phyloP scores from a whole-genome alignment of 192 early-diverging fungal species.

The Entomortierella parvispora region DNA sequence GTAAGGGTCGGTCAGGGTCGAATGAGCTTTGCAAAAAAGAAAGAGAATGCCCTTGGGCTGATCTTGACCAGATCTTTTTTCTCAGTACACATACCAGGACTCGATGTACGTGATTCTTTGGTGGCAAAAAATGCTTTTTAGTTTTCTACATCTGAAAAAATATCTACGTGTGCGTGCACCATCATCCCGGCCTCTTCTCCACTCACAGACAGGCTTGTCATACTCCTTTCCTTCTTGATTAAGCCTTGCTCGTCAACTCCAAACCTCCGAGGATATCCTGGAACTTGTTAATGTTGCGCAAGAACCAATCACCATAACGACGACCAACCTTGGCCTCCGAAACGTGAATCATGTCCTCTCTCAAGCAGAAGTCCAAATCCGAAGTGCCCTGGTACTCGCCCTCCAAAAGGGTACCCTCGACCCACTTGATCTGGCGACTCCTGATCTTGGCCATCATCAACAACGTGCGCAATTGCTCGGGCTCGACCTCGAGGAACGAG shows the following conservation, averaged over 20 bases:
- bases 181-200: too few relatives aligned
- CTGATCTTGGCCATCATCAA: constrained; percentile 95
- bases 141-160: too few relatives aligned
- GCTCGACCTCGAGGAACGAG: constrained; percentile 85
- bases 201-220: too few relatives aligned
- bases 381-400: constrained; percentile 85
- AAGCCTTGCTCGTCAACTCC: constrained; percentile 48
- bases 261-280: constrained; percentile 62
- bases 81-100: too few relatives aligned
- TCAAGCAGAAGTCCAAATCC: constrained; percentile 93
- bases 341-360: constrained; percentile 95
- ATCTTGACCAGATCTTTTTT: too few relatives aligned
- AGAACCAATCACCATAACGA: constrained; percentile 95
- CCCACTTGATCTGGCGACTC: constrained; percentile 90
- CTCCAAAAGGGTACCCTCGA: constrained; percentile 79
- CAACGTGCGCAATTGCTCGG: constrained; percentile 85
- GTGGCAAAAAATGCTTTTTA: too few relatives aligned
- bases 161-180: too few relatives aligned
- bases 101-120: too few relatives aligned
- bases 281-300: constrained; percentile 94
- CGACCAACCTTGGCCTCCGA: constrained; percentile 93
- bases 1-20: too few relatives aligned
- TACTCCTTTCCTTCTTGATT: too few relatives aligned
- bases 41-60: too few relatives aligned
- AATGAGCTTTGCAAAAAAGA: too few relatives aligned